phyloP scores from a whole-genome alignment of 257 asterid genomes.

The Solanum pennellii region DNA sequence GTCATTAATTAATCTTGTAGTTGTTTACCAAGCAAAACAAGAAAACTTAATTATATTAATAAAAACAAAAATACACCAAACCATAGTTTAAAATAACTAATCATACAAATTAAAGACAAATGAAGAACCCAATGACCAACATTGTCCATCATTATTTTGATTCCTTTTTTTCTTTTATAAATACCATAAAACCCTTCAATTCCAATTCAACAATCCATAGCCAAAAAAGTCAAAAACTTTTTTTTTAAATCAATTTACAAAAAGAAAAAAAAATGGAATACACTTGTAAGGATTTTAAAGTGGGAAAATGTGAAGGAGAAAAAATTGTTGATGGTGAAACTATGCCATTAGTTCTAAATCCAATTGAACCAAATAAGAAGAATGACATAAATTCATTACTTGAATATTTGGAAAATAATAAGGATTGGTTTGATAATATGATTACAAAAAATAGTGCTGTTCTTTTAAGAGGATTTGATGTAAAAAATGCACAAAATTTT shows the following conservation, averaged over 20 bases:
- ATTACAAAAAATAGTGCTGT: constrained; percentile 67
- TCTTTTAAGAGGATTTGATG: constrained; percentile 57
- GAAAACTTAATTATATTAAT: neutral
- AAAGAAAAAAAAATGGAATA: constrained; percentile 15
- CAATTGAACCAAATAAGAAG: constrained; percentile 11
- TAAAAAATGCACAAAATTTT: constrained; percentile 46
- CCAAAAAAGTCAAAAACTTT: neutral
- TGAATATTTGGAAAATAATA: constrained; percentile 27
- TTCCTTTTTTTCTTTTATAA: neutral
- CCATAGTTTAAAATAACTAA: neutral
- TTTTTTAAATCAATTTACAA: neutral
- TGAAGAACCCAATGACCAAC: neutral
- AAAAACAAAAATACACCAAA: neutral
- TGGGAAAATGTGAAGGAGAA: constrained; percentile 79
- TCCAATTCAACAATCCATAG: neutral
- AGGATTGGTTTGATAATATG: constrained; percentile 73
- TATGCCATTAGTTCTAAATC: constrained; percentile 57
- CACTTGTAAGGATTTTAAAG: constrained; percentile 55
- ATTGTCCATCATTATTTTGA: neutral
- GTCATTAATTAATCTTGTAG: neutral
- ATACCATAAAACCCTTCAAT: neutral
- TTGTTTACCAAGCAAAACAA: neutral
- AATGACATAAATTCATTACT: constrained; percentile 22
- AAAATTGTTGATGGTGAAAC: constrained; percentile 61
- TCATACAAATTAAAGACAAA: neutral